phyloP scores from a whole-genome alignment of 2,329 filamentous ascomycete species.

The Tolypocladium tundrense region DNA sequence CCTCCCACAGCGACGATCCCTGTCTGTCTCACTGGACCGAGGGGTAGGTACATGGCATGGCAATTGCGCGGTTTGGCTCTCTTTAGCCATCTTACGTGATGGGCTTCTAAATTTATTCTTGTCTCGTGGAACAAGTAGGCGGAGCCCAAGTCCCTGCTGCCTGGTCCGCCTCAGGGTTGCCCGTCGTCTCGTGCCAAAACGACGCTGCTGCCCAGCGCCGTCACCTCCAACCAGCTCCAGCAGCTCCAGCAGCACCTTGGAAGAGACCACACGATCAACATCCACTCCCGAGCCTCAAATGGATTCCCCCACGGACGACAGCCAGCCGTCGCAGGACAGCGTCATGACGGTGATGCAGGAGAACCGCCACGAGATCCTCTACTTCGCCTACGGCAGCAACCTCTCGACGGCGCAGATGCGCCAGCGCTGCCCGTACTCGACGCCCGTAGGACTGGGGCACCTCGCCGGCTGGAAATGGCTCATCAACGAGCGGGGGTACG shows the following conservation, averaged over 20 bases:
- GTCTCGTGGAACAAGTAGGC: background rate
- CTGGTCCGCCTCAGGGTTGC: background rate
- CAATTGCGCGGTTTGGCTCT: too few species aligned
- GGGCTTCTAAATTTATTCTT: background rate
- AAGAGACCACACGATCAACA: background rate
- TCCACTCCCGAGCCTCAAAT: constrained; percentile 5
- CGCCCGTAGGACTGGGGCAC: constrained; percentile 45
- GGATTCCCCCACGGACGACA: constrained; percentile 19
- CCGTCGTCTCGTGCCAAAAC: background rate
- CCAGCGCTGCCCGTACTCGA: constrained; percentile 47
- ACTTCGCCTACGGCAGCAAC: constrained; percentile 66
- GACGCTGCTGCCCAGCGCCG: too few species aligned
- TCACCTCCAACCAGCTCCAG: background rate
- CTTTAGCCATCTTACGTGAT: too few species aligned
- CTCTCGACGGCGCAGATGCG: constrained; percentile 57
- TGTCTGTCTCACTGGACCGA: too few species aligned
- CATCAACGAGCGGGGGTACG: constrained; percentile 57
- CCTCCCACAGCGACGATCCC: too few species aligned
- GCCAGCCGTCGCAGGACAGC: constrained; percentile 24
- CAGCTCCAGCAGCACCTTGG: background rate
- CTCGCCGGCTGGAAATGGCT: constrained; percentile 52
- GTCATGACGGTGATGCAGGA: constrained; percentile 24
- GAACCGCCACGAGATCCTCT: constrained; percentile 31
- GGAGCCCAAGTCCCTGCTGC: background rate
- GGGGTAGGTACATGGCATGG: too few species aligned